Evolutionary conservation across 192 early-diverging fungal genomes (phyloP).

Genomic region (Coemansia sp.): DNA sequence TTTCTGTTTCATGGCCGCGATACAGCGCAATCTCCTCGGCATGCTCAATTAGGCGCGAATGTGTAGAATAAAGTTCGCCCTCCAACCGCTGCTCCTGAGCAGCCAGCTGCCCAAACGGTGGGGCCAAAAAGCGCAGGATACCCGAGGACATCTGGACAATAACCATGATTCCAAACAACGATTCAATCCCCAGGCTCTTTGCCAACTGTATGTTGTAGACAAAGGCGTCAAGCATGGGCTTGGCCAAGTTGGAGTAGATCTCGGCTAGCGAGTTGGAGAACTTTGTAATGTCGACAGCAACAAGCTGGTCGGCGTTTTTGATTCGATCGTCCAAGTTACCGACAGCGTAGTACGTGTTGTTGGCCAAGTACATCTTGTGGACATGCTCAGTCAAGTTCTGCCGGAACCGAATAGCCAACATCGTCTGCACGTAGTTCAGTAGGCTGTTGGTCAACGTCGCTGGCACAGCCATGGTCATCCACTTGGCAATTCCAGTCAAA

Average conservation of each 20-base stretch:
- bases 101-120: slow-evolving; percentile 94
- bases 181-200: slow-evolving; percentile 79
- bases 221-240: slow-evolving; percentile 90
- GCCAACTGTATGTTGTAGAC: slow-evolving; percentile 90
- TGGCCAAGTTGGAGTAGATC: slow-evolving; percentile 93
- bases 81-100: slow-evolving; percentile 89
- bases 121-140: slow-evolving; percentile 80
- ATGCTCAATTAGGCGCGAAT: slow-evolving; percentile 91
- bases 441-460: slow-evolving; percentile 96
- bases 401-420: slow-evolving; percentile 76
- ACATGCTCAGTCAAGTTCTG: slow-evolving; percentile 86
- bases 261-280: slow-evolving; percentile 85
- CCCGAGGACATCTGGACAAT: slow-evolving; percentile 75
- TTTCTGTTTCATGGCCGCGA: slow-evolving; percentile 80
- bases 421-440: slow-evolving; percentile 75
- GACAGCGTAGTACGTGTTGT: slow-evolving; percentile 93
- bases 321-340: slow-evolving; percentile 92
- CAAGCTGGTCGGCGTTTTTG: slow-evolving; percentile 84
- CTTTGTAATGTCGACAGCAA: slow-evolving; percentile 87
- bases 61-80: slow-evolving; percentile 93
- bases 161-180: slow-evolving; percentile 77
- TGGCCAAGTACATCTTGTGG: slow-evolving; percentile 79
- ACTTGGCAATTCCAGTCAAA: slow-evolving; percentile 77
- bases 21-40: slow-evolving; percentile 96
- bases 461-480: slow-evolving; percentile 92